Evolutionary conservation across 2,329 filamentous ascomycete species (phyloP).

Genomic region (Paecilomyces variotii): DNA sequence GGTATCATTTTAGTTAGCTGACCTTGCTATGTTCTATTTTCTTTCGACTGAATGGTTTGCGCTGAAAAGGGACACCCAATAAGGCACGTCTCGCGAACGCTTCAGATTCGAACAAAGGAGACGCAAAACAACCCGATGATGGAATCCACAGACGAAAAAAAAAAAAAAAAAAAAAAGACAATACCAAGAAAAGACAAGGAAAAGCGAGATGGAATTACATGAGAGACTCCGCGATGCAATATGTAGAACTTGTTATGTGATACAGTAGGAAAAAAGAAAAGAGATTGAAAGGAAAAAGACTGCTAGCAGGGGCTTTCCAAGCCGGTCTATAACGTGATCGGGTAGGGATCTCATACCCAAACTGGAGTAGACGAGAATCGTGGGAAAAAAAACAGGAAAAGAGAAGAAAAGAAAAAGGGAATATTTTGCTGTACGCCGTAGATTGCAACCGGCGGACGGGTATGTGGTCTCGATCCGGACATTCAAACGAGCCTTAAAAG

Average conservation of each 20-base stretch:
- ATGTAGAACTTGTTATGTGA: slow-evolving; percentile 2
- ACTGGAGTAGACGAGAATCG: slow-evolving; percentile 2
- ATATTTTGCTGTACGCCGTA: slow-evolving; percentile 1
- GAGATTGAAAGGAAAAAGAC: background rate
- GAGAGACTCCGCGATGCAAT: slow-evolving; percentile 1
- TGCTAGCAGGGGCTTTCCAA: background rate
- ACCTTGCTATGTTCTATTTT: background rate
- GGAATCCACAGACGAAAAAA: background rate
- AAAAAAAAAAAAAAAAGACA: slow-evolving; percentile 3
- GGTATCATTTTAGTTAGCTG: slow-evolving; percentile 12
- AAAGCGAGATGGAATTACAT: slow-evolving; percentile 3
- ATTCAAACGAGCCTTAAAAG: background rate
- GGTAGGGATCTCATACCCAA: background rate
- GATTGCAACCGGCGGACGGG: background rate
- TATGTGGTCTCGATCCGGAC: background rate
- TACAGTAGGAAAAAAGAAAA: slow-evolving; percentile 1
- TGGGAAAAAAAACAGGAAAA: background rate
- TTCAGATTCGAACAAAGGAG: background rate
- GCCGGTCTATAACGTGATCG: background rate
- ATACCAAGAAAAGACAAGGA: background rate
- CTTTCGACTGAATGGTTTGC: background rate
- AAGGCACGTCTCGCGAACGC: background rate
- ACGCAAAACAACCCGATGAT: background rate
- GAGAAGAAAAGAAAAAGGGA: background rate
- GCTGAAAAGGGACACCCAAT: background rate